These are phyloP conservation scores for Phlebiopsis flavidoalba DNA, from an alignment of 768 basidiomycete genomes.

Conservation along the genomic window DNA sequence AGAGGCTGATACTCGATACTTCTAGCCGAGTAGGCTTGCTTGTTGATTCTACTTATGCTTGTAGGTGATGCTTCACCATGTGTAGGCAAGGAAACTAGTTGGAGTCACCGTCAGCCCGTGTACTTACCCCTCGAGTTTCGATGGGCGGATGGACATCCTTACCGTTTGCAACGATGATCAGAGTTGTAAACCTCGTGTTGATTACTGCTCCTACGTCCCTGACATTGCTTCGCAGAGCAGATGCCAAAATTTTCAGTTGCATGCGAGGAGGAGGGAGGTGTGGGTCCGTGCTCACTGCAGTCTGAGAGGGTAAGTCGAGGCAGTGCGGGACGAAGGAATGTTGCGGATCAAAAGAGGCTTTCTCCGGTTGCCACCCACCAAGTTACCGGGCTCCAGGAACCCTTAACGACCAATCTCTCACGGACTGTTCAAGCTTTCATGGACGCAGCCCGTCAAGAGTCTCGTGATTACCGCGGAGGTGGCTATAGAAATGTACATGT, in stretches of 20 bases:
- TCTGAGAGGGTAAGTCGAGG: not conserved
- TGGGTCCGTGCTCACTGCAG: slow-evolving; percentile 1
- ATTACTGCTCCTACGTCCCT: not conserved
- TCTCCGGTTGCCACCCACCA: not conserved
- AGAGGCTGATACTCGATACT: no score
- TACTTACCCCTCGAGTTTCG: not conserved
- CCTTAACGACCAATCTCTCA: not conserved
- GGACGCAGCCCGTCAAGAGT: not conserved
- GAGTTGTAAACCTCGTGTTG: not conserved
- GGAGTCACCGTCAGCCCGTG: not conserved
- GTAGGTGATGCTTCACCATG: not conserved
- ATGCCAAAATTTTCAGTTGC: slow-evolving; percentile 13
- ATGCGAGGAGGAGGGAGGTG: not conserved
- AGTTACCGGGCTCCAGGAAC: not conserved
- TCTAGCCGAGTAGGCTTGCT: no score
- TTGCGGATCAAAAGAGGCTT: not conserved
- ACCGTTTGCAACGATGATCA: not conserved
- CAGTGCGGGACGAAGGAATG: slow-evolving; percentile 2
- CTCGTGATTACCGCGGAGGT: not conserved
- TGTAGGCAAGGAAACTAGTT: not conserved
- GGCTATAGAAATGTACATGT: not conserved
- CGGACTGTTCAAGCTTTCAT: not conserved
- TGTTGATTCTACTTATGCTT: no score
- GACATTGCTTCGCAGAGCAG: slow-evolving; percentile 8
- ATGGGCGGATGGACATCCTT: not conserved